Percentiles rank a stretch among this genome's conserved stretches.
These are phyloP conservation scores for Mycena amicta DNA, from an alignment of 768 basidiomycete species.

Conservation along the genomic window DNA sequence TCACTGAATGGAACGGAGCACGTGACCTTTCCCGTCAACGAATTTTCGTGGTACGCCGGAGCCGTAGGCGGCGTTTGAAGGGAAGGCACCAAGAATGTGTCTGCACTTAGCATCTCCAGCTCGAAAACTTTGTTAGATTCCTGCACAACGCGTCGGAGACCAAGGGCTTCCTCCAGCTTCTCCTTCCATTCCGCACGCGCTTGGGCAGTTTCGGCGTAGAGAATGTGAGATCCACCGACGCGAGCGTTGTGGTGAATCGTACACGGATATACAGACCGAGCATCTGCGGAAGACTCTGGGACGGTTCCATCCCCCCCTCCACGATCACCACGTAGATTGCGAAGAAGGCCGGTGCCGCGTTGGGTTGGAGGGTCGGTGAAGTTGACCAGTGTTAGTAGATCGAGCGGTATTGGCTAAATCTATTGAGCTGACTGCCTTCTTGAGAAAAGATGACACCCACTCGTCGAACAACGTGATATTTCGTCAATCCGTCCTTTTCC, in stretches of 20 bases:
- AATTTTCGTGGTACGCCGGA: slow-evolving; percentile 70
- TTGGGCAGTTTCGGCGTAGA: slow-evolving; percentile 83
- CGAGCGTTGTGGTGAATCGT: slow-evolving; percentile 89
- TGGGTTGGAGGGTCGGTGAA: slow-evolving; percentile 82
- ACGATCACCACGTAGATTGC: slow-evolving; percentile 53
- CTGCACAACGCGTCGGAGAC: slow-evolving; percentile 81
- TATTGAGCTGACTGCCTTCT: no score
- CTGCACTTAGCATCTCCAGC: slow-evolving; percentile 83
- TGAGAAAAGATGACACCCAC: slow-evolving; percentile 43
- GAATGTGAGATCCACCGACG: slow-evolving; percentile 80
- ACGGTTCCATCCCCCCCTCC: slow-evolving; percentile 31
- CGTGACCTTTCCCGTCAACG: slow-evolving; percentile 83
- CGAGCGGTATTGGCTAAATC: slow-evolving; percentile 85
- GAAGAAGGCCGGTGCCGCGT: slow-evolving; percentile 71
- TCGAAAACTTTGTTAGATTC: slow-evolving; percentile 96
- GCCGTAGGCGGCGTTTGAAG: slow-evolving; percentile 47
- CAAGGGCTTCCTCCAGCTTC: slow-evolving; percentile 87
- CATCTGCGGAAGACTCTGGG: slow-evolving; percentile 54
- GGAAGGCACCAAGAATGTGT: slow-evolving; percentile 83
- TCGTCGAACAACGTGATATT: slow-evolving; percentile 79
- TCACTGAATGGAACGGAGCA: slow-evolving; percentile 92
- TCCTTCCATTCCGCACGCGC: slow-evolving; percentile 85
- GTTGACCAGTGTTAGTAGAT: slow-evolving; percentile 82
- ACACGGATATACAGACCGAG: slow-evolving; percentile 82
- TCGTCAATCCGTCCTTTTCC: slow-evolving; percentile 72